Evolutionary conservation across 1,139 yeast genomes (phyloP).

Genomic region (Debaryomyces robertsiae): DNA sequence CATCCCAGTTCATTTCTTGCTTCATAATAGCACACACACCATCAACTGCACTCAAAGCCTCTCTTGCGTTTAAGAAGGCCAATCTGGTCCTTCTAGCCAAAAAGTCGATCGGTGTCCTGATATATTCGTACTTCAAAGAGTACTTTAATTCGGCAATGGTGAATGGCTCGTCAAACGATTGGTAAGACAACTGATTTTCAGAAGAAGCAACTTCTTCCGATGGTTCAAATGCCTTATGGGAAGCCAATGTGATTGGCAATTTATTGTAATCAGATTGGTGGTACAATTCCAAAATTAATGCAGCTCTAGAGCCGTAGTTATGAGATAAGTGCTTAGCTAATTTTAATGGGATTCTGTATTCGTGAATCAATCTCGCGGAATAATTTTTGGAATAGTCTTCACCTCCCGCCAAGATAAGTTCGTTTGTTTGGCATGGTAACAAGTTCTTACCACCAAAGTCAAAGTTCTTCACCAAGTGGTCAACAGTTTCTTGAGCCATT

Average conservation of each 20-base stretch:
- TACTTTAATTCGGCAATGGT: constrained; percentile 90
- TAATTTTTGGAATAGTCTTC: constrained; percentile 65
- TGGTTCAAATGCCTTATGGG: constrained; percentile 36
- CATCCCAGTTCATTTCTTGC: constrained; percentile 74
- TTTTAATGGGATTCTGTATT: constrained; percentile 69
- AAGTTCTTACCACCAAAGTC: constrained; percentile 39
- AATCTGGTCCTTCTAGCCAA: constrained; percentile 91
- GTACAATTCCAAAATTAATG: constrained; percentile 71
- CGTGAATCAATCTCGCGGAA: constrained; percentile 80
- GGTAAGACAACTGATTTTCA: constrained; percentile 44
- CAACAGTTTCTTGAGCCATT: constrained; percentile 95
- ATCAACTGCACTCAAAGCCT: constrained; percentile 79
- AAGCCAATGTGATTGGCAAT: constrained; percentile 65
- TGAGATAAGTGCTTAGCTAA: constrained; percentile 82
- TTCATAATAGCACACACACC: constrained; percentile 87
- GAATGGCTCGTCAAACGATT: constrained; percentile 78
- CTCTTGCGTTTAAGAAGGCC: constrained; percentile 88
- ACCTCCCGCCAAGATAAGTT: constrained; percentile 74
- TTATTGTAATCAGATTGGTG: constrained; percentile 54
- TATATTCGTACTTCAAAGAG: constrained; percentile 80
- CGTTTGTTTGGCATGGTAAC: constrained; percentile 65
- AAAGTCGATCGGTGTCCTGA: constrained; percentile 87
- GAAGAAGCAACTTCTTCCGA: constrained; percentile 35
- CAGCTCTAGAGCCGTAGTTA: constrained; percentile 90
- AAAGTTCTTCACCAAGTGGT: constrained; percentile 62